phyloP scores from a whole-genome alignment of 768 basidiomycete genomes.

The Leccinum boreale region DNA sequence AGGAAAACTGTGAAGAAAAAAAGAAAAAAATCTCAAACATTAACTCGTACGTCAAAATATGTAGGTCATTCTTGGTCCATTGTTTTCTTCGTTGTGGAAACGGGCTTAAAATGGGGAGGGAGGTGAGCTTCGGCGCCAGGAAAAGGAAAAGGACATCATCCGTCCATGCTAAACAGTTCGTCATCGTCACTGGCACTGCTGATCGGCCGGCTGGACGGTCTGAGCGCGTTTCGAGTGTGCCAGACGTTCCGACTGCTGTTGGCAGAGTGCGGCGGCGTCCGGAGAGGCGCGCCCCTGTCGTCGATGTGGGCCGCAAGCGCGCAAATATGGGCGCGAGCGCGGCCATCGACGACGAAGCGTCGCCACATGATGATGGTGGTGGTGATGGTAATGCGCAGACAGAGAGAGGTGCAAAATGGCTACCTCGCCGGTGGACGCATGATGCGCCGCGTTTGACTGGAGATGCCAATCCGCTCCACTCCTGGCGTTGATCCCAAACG shows the following conservation, averaged over 20 bases:
- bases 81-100: not conserved
- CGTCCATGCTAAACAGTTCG: conserved; percentile 72
- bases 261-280: conserved; percentile 24
- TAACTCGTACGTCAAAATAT: too few relatives aligned
- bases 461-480: conserved; percentile 27
- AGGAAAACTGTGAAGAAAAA: not conserved
- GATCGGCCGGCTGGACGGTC: conserved; percentile 62
- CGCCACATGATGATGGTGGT: conserved; percentile 18
- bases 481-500: conserved; percentile 29
- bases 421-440: conserved; percentile 10
- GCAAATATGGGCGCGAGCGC: conserved; percentile 54
- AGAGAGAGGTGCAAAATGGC: conserved; percentile 22
- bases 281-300: conserved; percentile 18
- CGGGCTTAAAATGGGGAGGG: too few relatives aligned
- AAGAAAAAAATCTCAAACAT: not conserved
- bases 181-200: conserved; percentile 44
- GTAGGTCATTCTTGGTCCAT: conserved; percentile 6
- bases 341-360: conserved; percentile 19
- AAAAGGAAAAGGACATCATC: conserved; percentile 20
- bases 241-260: conserved; percentile 29
- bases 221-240: conserved; percentile 40
- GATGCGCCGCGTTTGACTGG: conserved; percentile 22
- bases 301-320: conserved; percentile 31
- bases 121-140: too few relatives aligned
- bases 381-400: conserved; percentile 25